Conservation (phyloP, 345 rosid genomes). For the Eutrema yunnanense region DNA sequence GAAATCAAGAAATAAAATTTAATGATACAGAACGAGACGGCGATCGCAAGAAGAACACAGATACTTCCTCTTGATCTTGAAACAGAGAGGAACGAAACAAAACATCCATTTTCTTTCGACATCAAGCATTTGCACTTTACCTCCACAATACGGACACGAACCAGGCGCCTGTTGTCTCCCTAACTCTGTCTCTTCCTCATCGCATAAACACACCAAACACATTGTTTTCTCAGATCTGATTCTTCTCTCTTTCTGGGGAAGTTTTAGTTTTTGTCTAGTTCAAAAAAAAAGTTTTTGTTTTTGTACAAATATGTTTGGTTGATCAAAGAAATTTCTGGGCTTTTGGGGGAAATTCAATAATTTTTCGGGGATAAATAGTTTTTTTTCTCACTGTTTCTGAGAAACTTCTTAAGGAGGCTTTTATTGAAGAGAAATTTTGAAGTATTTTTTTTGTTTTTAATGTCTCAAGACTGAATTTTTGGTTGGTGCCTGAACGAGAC, state of each 20-base stretch:
- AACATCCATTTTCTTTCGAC: slow-evolving; percentile 70
- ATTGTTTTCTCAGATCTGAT: slow-evolving; percentile 28
- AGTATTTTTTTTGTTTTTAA: background rate
- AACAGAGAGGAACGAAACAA: slow-evolving; percentile 72
- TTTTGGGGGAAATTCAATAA: background rate
- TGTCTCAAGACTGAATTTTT: background rate
- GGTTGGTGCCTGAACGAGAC: slow-evolving; percentile 17
- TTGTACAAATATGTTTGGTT: background rate
- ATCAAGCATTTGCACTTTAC: slow-evolving; percentile 67
- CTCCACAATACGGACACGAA: slow-evolving; percentile 77
- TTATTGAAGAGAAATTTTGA: background rate
- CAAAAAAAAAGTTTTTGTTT: background rate
- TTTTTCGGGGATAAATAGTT: background rate
- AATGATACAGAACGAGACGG: slow-evolving; percentile 41
- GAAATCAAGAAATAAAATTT: background rate
- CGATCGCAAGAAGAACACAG: slow-evolving; percentile 55
- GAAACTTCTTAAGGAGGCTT: slow-evolving; percentile 20
- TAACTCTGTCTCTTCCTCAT: slow-evolving; percentile 56
- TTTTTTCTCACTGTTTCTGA: background rate
- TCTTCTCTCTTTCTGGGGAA: background rate
- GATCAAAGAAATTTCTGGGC: background rate
- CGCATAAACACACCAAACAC: slow-evolving; percentile 56
- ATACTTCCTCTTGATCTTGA: slow-evolving; percentile 55
- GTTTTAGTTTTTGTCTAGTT: background rate
- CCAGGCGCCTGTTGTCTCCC: slow-evolving; percentile 76